Evolutionary conservation across 164 flowering plant genomes (phyloP), one percentile per base, ranked within the genome.

Genomic region (Dillenia suffruticosa): DNA sequence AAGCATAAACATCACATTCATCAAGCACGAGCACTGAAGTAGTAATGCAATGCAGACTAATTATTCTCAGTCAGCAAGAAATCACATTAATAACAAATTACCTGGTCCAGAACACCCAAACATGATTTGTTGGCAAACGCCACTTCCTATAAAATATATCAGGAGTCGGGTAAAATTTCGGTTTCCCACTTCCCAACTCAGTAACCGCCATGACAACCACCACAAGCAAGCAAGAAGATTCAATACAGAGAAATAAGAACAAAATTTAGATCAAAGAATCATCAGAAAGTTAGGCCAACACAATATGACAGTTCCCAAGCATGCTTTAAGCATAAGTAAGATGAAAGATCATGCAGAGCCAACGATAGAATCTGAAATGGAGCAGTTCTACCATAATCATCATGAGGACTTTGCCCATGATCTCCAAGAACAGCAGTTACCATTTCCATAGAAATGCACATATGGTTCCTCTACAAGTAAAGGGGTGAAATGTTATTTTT

Each of bases 341-440:
- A 32, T 32, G 40, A 32, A 19, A 6, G 40, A 32, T 32, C 40
- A 4, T 32, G 40, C 40, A 32, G 40, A 32, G 40, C 5, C 40
- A 32, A 5, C 40, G 5, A 14, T n/a, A 19, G 51, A 51, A 40
- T 40, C 24, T 22, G 47, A 50, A n/a, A 44, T 19, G 56, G 66
- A 55, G 24, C 60, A 60, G 51, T 52, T 14, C 61, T 77, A 94
- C 97, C 99, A 79, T 88, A 94, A 74, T 94, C 97, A 58, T 91
- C 93, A 17, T 64, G 74, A 26, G 99, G 99, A 2, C 99, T 92
- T 67, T 94, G 97, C 43, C 99, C 99, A 72, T 91, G 97, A 63
- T 94, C 99, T 70, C 99, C 97, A n/a, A 94, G 72, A 76, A 94
- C 99, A 62, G 99, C 97, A 69, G 97, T 94, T 16, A 91, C 99